Conservation (phyloP, 495 filamentous ascomycete species). For the Podospora comata region DNA sequence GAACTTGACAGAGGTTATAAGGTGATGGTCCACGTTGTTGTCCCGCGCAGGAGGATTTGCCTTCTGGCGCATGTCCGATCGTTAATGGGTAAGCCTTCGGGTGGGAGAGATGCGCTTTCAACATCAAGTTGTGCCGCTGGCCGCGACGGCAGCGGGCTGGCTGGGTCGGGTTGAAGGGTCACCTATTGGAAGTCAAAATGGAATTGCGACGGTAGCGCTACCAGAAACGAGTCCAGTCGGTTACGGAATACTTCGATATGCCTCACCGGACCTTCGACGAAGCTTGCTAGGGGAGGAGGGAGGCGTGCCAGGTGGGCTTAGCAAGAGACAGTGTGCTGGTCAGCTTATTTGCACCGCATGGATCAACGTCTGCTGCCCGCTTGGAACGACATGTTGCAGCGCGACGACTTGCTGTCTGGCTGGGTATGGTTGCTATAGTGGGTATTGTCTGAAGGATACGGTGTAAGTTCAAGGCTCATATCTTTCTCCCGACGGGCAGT, state of each 20-base stretch:
- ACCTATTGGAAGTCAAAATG: background rate
- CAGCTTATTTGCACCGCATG: background rate
- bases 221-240: background rate
- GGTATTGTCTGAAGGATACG: background rate
- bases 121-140: background rate
- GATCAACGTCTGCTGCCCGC: background rate
- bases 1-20: background rate
- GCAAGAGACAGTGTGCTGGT: background rate
- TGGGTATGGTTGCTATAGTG: background rate
- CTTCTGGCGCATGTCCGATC: background rate
- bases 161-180: background rate
- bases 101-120: background rate
- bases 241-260: background rate
- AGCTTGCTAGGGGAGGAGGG: background rate
- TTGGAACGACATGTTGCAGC: background rate
- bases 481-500: too few relatives aligned
- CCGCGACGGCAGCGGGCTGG: background rate
- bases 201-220: background rate
- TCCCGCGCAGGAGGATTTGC: background rate
- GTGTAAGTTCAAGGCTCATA: background rate
- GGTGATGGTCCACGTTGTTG: background rate
- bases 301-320: background rate
- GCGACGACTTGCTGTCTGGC: background rate
- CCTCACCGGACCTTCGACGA: conserved; percentile 1
- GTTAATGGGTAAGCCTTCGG: background rate